phyloP scores from a whole-genome alignment of 768 basidiomycete species.

The Tephrocybe sp. region DNA sequence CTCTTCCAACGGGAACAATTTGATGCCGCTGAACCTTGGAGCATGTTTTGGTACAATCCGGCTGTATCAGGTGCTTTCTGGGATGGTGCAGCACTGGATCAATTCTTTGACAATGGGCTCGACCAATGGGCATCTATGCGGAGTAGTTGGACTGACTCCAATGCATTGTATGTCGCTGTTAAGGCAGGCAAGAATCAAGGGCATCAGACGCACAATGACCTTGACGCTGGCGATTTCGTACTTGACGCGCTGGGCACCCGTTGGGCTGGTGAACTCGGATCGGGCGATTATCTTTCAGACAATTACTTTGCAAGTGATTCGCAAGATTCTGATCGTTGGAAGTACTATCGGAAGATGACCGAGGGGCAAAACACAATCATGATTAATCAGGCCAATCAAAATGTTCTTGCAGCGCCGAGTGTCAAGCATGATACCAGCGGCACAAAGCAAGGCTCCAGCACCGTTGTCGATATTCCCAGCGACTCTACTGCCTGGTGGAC shows the following conservation, averaged over 20 bases:
- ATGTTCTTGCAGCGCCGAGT: constrained; percentile 64
- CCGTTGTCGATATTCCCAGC: constrained; percentile 58
- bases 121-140: constrained; percentile 93
- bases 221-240: constrained; percentile 94
- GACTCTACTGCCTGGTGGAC: constrained; percentile 80
- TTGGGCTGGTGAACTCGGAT: constrained; percentile 94
- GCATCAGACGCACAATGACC: constrained; percentile 93
- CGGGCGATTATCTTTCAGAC: constrained; percentile 70
- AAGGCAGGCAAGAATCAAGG: constrained; percentile 80
- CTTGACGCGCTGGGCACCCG: constrained; percentile 90
- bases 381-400: constrained; percentile 75
- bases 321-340: constrained; percentile 74
- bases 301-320: constrained; percentile 77
- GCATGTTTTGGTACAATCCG: constrained; percentile 93
- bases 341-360: constrained; percentile 94
- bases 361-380: constrained; percentile 96
- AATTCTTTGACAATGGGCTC: constrained; percentile 65
- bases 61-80: constrained; percentile 85
- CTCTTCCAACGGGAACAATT: constrained; percentile 89
- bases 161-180: constrained; percentile 82
- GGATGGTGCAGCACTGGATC: constrained; percentile 80
- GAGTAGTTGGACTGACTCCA: constrained; percentile 86
- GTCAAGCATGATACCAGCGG: constrained; percentile 48
- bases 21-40: constrained; percentile 81
- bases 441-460: constrained; percentile 82